Conservation (phyloP, 805 yeast genomes). For the Metschnikowia shivogae region DNA sequence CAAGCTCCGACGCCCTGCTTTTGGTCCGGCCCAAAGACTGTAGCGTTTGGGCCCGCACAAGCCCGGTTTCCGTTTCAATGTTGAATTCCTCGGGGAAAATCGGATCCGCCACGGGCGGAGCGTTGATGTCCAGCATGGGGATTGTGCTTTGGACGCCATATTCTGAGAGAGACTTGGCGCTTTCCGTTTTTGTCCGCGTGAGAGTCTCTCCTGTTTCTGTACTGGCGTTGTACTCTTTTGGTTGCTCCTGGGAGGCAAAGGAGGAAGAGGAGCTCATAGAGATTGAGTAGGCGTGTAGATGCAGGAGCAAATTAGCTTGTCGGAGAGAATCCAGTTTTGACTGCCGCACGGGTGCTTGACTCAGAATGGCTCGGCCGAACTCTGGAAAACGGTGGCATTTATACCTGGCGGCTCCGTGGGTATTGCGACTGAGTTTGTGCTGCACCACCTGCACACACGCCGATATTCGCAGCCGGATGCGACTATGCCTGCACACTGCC, state of each 20-base stretch:
- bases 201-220: constrained; percentile 5
- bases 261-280: constrained; percentile 12
- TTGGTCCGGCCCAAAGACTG: constrained; percentile 57
- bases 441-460: background rate
- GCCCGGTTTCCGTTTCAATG: constrained; percentile 81
- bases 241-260: constrained; percentile 8
- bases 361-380: too few relatives aligned
- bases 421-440: background rate
- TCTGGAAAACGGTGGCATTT: background rate
- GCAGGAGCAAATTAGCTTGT: too few relatives aligned
- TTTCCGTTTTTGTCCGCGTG: constrained; percentile 55
- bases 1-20: constrained; percentile 31
- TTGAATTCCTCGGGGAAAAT: constrained; percentile 93
- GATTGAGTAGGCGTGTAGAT: too few relatives aligned
- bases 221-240: constrained; percentile 10
- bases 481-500: too few relatives aligned
- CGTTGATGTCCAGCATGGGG: constrained; percentile 49
- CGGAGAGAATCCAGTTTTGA: too few relatives aligned
- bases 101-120: constrained; percentile 50
- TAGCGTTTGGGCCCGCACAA: constrained; percentile 76
- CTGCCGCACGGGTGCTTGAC: too few relatives aligned
- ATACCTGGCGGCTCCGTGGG: background rate
- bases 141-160: constrained; percentile 55
- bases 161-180: constrained; percentile 61
- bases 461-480: too few relatives aligned